Base-by-base conservation (phyloP, 1,139 yeast species). In the Sporopachydermia cereana region DNA sequence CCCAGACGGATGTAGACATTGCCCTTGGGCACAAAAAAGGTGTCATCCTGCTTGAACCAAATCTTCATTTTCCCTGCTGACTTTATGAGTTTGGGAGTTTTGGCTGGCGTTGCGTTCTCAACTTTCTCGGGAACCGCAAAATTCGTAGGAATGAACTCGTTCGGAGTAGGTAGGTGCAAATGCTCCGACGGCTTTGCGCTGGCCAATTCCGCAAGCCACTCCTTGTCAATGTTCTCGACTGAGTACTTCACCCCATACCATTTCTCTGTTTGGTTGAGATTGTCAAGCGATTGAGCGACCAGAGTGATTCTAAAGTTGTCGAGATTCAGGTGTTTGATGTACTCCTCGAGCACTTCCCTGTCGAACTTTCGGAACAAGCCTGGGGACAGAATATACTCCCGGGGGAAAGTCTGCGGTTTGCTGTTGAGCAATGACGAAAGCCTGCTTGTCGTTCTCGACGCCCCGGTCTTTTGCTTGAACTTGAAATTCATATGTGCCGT, bases 1-100 rank as follows among this genome's bases (percentile, higher is more conserved):
- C 80, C 83, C 50, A 91, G 68, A 43, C 75, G 69, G 44, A 84
- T 61, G 44, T 76, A 76, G 27, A 86, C 74, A 43, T 76, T 69
- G 1, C 93, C 93, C 62, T 89, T 84, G 43, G 98, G 98, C 17
- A 84, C 83, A 69, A 84, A 77, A 57, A 91, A 85, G 43, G 81
- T 77, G 53, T 91, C 96, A 63, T 91, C 96, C 56, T 83, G 83
- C 59, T 89, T 91, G 62, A 72, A 86, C 98, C 98, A 91, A 31
- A 86, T 67, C 54, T 70, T 76, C 36, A 70, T 57, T 42, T 58
- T 62, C 1, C 64, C 58, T 43, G 65, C 64, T 24, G 67, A 60
- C 49, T 65, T 61, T 45, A 79, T 57, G 42, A 81, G 60, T 17
- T 62, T 55, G 2, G 88, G 88, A 42, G 67, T 66, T 45, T 63